phyloP scores from a whole-genome alignment of 169 alveolate species.

The Theileria equi region DNA sequence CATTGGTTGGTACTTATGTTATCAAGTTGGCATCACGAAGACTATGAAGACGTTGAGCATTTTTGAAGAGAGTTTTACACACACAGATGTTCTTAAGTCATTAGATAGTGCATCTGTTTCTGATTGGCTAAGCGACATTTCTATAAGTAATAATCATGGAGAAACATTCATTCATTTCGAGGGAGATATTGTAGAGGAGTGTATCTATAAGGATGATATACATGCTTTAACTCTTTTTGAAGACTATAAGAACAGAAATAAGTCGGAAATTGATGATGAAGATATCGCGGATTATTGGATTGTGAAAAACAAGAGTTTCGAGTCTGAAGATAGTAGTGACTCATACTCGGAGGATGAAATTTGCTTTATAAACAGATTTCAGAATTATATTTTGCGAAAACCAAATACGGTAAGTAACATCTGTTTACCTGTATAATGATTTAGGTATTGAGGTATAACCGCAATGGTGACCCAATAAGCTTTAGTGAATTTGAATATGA shows the following conservation, averaged over 20 bases:
- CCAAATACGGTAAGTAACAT: slow-evolving; percentile 26
- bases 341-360: slow-evolving; percentile 23
- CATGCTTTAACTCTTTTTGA: slow-evolving; percentile 20
- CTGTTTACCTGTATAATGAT: neutral
- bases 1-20: slow-evolving; percentile 43
- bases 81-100: neutral
- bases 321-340: neutral
- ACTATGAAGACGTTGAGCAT: neutral
- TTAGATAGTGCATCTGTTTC: neutral
- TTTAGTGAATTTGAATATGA: neutral
- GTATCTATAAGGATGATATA: neutral
- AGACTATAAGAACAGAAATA: slow-evolving; percentile 29
- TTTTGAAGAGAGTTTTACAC: neutral
- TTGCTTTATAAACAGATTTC: slow-evolving; percentile 26
- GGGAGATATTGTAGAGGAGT: neutral
- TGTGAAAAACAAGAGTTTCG: neutral
- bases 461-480: slow-evolving; percentile 28
- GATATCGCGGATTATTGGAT: slow-evolving; percentile 42
- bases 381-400: slow-evolving; percentile 16
- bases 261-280: slow-evolving; percentile 55
- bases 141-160: neutral
- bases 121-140: neutral
- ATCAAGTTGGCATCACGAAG: neutral
- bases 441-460: slow-evolving; percentile 14
- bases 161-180: neutral